phyloP scores from a whole-genome alignment of 1,139 yeast genomes.

The Kodamaea suecica region DNA sequence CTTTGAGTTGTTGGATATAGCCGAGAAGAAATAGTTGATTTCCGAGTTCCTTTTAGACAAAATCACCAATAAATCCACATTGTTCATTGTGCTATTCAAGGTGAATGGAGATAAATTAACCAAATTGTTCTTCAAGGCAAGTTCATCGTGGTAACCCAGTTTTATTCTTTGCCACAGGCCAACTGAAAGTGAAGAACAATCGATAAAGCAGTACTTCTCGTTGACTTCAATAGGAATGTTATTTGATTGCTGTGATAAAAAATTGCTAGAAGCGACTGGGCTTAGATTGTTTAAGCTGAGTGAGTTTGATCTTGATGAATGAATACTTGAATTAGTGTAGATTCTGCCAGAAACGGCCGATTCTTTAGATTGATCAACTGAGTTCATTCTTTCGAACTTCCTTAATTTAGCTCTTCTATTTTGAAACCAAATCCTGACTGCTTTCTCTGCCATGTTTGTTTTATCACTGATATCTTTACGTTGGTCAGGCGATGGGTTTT shows the following conservation, averaged over 20 bases:
- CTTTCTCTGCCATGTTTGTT: conserved; percentile 87
- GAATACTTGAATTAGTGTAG: conserved; percentile 2
- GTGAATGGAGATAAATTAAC: conserved; percentile 66
- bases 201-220: conserved; percentile 65
- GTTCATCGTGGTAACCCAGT: conserved; percentile 53
- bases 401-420: conserved; percentile 82
- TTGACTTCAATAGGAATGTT: conserved; percentile 53
- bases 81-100: conserved; percentile 57
- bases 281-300: conserved; percentile 12
- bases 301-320: conserved; percentile 24
- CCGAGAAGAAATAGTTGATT: conserved; percentile 70
- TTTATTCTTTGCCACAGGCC: conserved; percentile 79
- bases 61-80: conserved; percentile 65
- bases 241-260: conserved; percentile 1
- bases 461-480: conserved; percentile 69
- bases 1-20: conserved; percentile 62
- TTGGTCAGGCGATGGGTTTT: conserved; percentile 65
- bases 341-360: neutral
- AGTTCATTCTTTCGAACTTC: conserved; percentile 47
- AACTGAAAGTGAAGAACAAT: conserved; percentile 63
- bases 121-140: conserved; percentile 40
- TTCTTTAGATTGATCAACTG: neutral
- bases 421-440: conserved; percentile 95
- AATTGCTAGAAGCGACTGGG: conserved; percentile 1
- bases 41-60: conserved; percentile 67